Evolutionary conservation across 805 yeast genomes (phyloP).

Genomic region (Candida rishiriensis): DNA sequence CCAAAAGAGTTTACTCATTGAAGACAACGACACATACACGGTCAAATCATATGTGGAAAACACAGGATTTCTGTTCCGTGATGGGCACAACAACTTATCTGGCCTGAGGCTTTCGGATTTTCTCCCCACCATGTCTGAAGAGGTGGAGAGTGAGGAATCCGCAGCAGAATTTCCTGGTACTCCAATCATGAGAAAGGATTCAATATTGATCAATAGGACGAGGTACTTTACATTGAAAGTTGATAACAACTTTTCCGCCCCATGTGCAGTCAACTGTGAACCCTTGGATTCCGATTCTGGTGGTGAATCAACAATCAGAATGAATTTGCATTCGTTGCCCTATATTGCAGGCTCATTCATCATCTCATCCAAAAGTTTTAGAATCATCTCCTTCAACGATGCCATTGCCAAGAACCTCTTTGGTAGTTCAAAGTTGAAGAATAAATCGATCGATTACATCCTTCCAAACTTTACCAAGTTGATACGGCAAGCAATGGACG

Average conservation of each 20-base stretch:
- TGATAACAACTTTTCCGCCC: conserved; percentile 45
- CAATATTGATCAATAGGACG: conserved; percentile 45
- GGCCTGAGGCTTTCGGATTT: conserved; percentile 12
- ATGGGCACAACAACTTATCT: conserved; percentile 13
- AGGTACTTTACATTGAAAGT: conserved; percentile 59
- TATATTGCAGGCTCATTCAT: conserved; percentile 85
- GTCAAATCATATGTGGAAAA: conserved; percentile 22
- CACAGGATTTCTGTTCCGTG: conserved; percentile 19
- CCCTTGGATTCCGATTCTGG: conserved; percentile 45
- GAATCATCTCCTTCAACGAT: conserved; percentile 68
- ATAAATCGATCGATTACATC: conserved; percentile 48
- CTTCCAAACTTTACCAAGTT: conserved; percentile 59
- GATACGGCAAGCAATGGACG: conserved; percentile 36
- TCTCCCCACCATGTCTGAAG: conserved; percentile 21
- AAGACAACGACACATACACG: conserved; percentile 13
- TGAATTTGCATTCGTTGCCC: conserved; percentile 73
- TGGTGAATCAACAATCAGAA: conserved; percentile 34
- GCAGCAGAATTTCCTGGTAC: conserved; percentile 7
- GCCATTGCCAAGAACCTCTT: conserved; percentile 75
- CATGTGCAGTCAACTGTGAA: conserved; percentile 70
- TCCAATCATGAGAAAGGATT: conserved; percentile 30
- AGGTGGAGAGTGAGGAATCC: conserved; percentile 6
- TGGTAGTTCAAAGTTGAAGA: conserved; percentile 54
- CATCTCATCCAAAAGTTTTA: conserved; percentile 46
- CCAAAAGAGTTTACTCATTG: conserved; percentile 30